phyloP scores from a whole-genome alignment of 768 basidiomycete genomes.

The Paxillus involutus region DNA sequence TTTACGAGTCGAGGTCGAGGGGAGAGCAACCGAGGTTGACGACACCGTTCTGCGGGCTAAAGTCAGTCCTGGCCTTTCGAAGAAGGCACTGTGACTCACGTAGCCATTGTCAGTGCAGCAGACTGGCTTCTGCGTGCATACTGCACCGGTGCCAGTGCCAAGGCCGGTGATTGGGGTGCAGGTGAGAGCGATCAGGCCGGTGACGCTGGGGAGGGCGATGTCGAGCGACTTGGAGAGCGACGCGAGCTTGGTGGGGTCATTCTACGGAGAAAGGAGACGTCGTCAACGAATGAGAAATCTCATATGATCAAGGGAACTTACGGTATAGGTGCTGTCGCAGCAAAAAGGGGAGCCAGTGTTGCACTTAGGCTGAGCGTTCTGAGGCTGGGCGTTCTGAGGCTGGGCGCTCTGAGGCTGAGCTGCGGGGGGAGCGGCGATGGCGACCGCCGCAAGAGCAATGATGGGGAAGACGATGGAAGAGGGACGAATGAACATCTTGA shows the following conservation, averaged over 20 bases:
- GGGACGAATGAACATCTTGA: conserved; percentile 2
- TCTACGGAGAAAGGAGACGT: not conserved
- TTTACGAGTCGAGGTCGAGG: not conserved
- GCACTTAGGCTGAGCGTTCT: conserved; percentile 25
- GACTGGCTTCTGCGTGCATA: too few relatives aligned
- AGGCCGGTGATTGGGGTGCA: conserved; percentile 34
- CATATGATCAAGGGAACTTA: not conserved
- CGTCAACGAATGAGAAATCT: too few relatives aligned
- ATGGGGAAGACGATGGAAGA: conserved; percentile 2
- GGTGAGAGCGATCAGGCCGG: conserved; percentile 28
- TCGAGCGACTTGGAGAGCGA: not conserved
- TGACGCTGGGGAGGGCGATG: not conserved
- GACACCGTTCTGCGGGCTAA: not conserved
- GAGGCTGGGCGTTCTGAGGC: too few relatives aligned
- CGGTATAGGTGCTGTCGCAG: not conserved
- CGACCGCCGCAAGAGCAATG: conserved; percentile 8
- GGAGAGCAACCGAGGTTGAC: conserved; percentile 7
- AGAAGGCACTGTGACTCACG: not conserved
- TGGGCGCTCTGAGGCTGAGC: too few relatives aligned
- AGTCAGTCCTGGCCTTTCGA: not conserved
- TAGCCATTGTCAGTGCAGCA: too few relatives aligned
- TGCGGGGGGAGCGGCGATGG: conserved; percentile 1
- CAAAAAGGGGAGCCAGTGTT: conserved; percentile 36
- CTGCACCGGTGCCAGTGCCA: too few relatives aligned
- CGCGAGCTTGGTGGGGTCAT: not conserved